Evolutionary conservation across 2,329 filamentous ascomycete species (phyloP), one percentile per base, ranked within the genome.

Genomic region (Clarireedia homoeocarpa): DNA sequence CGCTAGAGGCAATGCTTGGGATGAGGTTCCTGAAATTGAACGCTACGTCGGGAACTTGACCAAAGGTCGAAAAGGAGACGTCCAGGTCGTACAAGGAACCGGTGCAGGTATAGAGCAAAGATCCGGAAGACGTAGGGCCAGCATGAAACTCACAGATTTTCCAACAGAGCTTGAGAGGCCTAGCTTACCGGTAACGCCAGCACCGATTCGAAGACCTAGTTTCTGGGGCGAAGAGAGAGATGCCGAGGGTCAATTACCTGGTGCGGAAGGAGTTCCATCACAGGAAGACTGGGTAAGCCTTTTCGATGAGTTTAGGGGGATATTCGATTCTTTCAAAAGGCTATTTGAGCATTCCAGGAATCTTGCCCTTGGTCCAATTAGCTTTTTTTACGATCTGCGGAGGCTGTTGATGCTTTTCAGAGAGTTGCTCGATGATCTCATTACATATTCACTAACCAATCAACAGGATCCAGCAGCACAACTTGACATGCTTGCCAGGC

Each of bases 231-330:
- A 71, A 53, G 63, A 70, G 55, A 71, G 68, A 61, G 75, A 82
- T 58, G 75, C 75, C 39, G 72, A 75, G 61, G 78, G 77, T 60
- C 76, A 78, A 66, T 76, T 96, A 63, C 89, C 89, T 59, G 76
- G 77, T 62, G 91, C 91, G 50, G 82, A 89, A 69, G 91, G 90
- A 51, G 91, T 96, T 61, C 91, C 91, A 60, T 78, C 83, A 71
- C 91, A 96, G 79, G 80, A 83, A 69, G 89, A 96, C 72, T 96
- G 92, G 92, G 91, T 96, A 49, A 90, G 86, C 89, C 89, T 78
- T 78, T 70, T 76, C 67, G 72, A 73, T 70, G 42, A 56, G 38
- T 56, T 46, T 15, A 51, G 38, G 24, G 40, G 39, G 38, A 46
- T 34, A 15, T 46, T 56, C 47, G 40, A 52, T 52, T 30, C 27